Evolutionary conservation across 441 rosid species (phyloP).

Genomic region (Arabidopsis hybrid): DNA sequence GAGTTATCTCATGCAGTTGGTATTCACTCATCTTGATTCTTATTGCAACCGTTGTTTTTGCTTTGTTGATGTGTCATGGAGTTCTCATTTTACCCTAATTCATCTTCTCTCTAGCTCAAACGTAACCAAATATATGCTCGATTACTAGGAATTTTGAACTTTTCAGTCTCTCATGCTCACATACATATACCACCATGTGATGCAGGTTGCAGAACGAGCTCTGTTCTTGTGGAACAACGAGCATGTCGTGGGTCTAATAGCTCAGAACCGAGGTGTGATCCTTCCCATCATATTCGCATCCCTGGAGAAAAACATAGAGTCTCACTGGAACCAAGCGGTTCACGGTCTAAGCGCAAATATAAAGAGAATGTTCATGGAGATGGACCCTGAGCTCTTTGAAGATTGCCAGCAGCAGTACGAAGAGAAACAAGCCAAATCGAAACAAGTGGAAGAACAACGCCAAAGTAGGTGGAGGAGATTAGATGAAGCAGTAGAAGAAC

Average conservation of each 20-base stretch:
- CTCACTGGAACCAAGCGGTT: constrained; percentile 95
- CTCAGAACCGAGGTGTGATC: constrained; percentile 72
- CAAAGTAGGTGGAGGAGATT: constrained; percentile 81
- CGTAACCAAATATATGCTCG: not conserved
- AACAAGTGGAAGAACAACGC: constrained; percentile 77
- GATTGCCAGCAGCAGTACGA: constrained; percentile 67
- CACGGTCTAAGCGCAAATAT: constrained; percentile 83
- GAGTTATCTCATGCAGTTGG: not conserved
- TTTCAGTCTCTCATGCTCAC: constrained; percentile 13
- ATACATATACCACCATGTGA: constrained; percentile 8
- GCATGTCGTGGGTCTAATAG: constrained; percentile 78
- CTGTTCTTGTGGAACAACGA: constrained; percentile 96
- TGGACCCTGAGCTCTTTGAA: constrained; percentile 83
- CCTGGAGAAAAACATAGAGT: constrained; percentile 74
- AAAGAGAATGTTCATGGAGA: constrained; percentile 84
- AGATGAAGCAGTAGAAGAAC: constrained; percentile 69
- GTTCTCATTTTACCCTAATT: not conserved
- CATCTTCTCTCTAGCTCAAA: constrained; percentile 9
- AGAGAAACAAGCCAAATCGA: constrained; percentile 69
- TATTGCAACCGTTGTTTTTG: not conserved
- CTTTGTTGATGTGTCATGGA: constrained; percentile 14
- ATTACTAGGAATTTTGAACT: not conserved
- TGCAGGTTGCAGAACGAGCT: constrained; percentile 94
- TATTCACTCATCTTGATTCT: constrained; percentile 11
- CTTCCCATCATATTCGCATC: constrained; percentile 80